Percentiles rank a stretch among this genome's conserved stretches.
phyloP scores from a whole-genome alignment of 345 rosid species.

The Acer campestre region DNA sequence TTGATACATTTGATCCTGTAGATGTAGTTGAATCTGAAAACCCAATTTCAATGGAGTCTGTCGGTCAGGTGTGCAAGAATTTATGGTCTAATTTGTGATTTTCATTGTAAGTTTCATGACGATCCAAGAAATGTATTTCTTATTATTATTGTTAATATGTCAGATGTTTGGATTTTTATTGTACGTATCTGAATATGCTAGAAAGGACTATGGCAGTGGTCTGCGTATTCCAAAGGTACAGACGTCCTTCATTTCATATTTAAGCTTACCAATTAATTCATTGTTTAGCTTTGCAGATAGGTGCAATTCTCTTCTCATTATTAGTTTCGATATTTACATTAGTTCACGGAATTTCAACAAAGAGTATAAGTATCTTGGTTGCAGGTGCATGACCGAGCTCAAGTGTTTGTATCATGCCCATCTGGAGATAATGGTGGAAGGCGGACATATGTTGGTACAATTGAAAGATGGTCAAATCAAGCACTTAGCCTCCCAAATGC shows the following conservation, averaged over 20 bases:
- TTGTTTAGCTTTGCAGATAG: slow-evolving; percentile 8
- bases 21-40: slow-evolving; percentile 48
- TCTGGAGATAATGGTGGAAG: slow-evolving; percentile 37
- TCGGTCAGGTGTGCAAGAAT: slow-evolving; percentile 49
- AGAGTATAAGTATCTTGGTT: slow-evolving; percentile 19
- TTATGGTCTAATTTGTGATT: neutral
- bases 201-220: slow-evolving; percentile 46
- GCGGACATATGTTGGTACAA: slow-evolving; percentile 54
- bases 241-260: slow-evolving; percentile 12
- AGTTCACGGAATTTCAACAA: slow-evolving; percentile 1
- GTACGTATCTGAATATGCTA: slow-evolving; percentile 58
- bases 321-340: neutral
- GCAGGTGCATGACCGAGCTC: slow-evolving; percentile 95
- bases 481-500: slow-evolving; percentile 55
- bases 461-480: slow-evolving; percentile 78
- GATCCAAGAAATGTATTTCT: slow-evolving; percentile 7
- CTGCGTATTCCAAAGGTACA: slow-evolving; percentile 72
- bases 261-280: neutral
- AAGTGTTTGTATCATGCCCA: slow-evolving; percentile 69
- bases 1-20: slow-evolving; percentile 42
- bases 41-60: slow-evolving; percentile 66
- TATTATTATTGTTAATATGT: slow-evolving; percentile 14
- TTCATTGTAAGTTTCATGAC: neutral
- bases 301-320: neutral
- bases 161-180: slow-evolving; percentile 89